Percentiles rank a stretch among this genome's conserved stretches.
Evolutionary conservation across 2,329 filamentous ascomycete species (phyloP).

Genomic region (Colletotrichum scovillei): DNA sequence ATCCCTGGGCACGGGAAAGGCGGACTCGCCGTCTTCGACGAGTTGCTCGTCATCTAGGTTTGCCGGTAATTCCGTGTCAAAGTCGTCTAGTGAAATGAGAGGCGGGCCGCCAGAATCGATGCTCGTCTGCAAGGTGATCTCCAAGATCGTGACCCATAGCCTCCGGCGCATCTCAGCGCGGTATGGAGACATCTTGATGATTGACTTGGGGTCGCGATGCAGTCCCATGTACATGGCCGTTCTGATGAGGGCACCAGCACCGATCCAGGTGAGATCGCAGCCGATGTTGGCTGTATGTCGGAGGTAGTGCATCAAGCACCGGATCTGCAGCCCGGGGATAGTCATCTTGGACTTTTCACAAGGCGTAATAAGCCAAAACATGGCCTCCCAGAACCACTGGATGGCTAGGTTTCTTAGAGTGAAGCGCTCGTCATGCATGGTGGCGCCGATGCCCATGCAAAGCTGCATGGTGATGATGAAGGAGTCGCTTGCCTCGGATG

Average conservation of each 20-base stretch:
- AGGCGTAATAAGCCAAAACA: slow-evolving; percentile 60
- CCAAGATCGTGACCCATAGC: slow-evolving; percentile 67
- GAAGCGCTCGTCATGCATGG: slow-evolving; percentile 58
- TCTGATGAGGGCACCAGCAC: slow-evolving; percentile 61
- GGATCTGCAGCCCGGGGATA: slow-evolving; percentile 61
- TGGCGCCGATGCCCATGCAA: slow-evolving; percentile 62
- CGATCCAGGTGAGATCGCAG: slow-evolving; percentile 64
- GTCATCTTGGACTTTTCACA: slow-evolving; percentile 61
- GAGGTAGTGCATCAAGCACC: slow-evolving; percentile 62
- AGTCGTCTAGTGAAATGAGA: slow-evolving; percentile 57
- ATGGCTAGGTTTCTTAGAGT: slow-evolving; percentile 55
- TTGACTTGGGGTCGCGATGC: slow-evolving; percentile 65
- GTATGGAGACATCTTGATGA: slow-evolving; percentile 59
- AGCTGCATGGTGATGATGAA: slow-evolving; percentile 67
- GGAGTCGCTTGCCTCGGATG: slow-evolving; percentile 49
- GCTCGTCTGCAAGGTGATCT: slow-evolving; percentile 63
- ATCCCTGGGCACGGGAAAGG: slow-evolving; percentile 38
- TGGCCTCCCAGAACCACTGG: slow-evolving; percentile 65
- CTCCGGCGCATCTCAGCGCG: slow-evolving; percentile 65
- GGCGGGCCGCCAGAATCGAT: slow-evolving; percentile 63
- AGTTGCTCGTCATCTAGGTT: slow-evolving; percentile 66
- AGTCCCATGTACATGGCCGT: slow-evolving; percentile 69
- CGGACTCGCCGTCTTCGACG: slow-evolving; percentile 45
- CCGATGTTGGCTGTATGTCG: slow-evolving; percentile 59
- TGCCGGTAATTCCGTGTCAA: slow-evolving; percentile 60